Percentiles rank a stretch among this genome's conserved stretches.
Evolutionary conservation across 2,329 filamentous ascomycete genomes (phyloP).

Genomic region (Xylariales sp.): DNA sequence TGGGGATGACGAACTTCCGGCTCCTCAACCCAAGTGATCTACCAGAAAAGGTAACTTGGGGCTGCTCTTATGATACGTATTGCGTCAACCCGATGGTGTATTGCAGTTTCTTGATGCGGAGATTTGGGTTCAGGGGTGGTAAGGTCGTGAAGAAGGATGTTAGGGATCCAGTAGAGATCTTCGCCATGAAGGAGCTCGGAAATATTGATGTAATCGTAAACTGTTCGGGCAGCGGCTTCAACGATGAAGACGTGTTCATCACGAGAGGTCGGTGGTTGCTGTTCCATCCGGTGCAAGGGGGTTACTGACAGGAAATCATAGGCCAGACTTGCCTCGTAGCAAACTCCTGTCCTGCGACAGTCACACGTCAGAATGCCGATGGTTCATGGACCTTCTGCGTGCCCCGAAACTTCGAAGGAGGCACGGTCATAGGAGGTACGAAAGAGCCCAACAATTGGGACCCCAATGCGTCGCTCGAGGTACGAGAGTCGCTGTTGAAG

Average conservation of each 20-base stretch:
- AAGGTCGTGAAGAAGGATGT: slow-evolving; percentile 30
- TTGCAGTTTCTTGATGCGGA: slow-evolving; percentile 41
- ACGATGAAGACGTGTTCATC: slow-evolving; percentile 36
- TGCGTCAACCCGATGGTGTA: slow-evolving; percentile 53
- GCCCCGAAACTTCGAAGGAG: slow-evolving; percentile 56
- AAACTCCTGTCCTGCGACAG: slow-evolving; percentile 18
- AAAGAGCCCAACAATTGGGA: slow-evolving; percentile 57
- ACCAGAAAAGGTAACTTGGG: slow-evolving; percentile 37
- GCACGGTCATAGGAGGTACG: slow-evolving; percentile 62
- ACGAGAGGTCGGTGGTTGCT: slow-evolving; percentile 31
- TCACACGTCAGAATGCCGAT: slow-evolving; percentile 59
- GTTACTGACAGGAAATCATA: not conserved
- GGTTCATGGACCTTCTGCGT: slow-evolving; percentile 61
- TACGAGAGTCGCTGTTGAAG: slow-evolving; percentile 41
- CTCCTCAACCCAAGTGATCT: slow-evolving; percentile 31
- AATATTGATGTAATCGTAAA: slow-evolving; percentile 35
- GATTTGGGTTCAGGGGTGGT: slow-evolving; percentile 34
- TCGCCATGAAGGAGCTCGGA: slow-evolving; percentile 25
- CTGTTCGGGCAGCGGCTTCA: slow-evolving; percentile 41
- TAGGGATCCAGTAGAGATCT: slow-evolving; percentile 32
- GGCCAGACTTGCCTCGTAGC: not conserved
- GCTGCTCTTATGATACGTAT: slow-evolving; percentile 49
- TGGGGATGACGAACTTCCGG: slow-evolving; percentile 34
- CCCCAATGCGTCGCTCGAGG: slow-evolving; percentile 39
- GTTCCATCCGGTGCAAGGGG: not conserved